Conservation (phyloP, 1,284 basidiomycete genomes). For the Cryptococcus hybrid region DNA sequence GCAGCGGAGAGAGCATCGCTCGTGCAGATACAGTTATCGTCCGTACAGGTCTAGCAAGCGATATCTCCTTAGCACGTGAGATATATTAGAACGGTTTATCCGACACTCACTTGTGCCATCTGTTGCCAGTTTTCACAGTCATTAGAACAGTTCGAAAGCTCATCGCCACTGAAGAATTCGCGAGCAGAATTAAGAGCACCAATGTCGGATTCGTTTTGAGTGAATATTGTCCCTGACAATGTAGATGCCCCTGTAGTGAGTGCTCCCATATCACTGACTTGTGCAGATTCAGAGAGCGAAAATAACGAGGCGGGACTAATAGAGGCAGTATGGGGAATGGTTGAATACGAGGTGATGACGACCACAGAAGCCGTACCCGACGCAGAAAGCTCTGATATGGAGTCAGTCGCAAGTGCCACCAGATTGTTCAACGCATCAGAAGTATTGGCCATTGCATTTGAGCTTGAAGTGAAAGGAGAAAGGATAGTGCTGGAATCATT, state of each 20-base stretch:
- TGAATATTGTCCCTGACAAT: not conserved
- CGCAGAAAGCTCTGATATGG: not conserved
- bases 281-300: no score
- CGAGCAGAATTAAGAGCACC: conserved; percentile 6
- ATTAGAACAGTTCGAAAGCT: conserved; percentile 3
- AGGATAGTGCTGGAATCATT: no score
- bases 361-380: not conserved
- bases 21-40: conserved; percentile 25
- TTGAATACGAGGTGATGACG: not conserved
- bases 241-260: not conserved
- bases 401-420: not conserved
- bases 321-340: not conserved
- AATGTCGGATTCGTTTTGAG: not conserved
- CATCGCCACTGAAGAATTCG: conserved; percentile 2
- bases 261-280: no score
- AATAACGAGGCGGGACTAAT: no score
- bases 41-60: conserved; percentile 16
- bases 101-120: conserved; percentile 15
- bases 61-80: no score
- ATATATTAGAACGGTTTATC: no score
- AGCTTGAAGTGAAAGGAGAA: not conserved
- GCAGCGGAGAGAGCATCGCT: conserved; percentile 13
- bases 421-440: not conserved
- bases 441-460: not conserved
- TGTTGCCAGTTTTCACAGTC: conserved; percentile 6